Conservation (phyloP, 495 filamentous ascomycete genomes). For the Rhypophila decipiens region DNA sequence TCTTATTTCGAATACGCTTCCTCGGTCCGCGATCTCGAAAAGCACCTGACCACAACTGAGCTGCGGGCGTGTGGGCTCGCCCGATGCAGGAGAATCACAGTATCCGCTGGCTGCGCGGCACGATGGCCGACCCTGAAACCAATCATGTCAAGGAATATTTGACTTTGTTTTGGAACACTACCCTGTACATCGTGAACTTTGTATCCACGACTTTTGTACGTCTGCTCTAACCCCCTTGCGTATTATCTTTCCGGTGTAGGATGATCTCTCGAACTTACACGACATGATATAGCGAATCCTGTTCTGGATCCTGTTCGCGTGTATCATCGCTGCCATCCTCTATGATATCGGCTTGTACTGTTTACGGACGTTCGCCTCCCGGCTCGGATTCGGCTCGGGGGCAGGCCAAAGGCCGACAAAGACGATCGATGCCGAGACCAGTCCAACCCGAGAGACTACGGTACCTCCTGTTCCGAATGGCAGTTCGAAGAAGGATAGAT, state of each 20-base stretch:
- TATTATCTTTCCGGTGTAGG: too few species aligned
- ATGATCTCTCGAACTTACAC: too few species aligned
- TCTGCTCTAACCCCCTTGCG: not conserved
- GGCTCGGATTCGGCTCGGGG: not conserved
- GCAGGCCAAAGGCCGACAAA: not conserved
- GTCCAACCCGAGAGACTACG: not conserved
- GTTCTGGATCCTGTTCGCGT: not conserved
- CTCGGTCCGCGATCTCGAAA: too few species aligned
- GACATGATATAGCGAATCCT: too few species aligned
- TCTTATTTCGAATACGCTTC: too few species aligned
- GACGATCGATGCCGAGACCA: not conserved
- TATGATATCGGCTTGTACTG: not conserved
- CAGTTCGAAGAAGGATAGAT: not conserved
- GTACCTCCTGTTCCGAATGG: too few species aligned
- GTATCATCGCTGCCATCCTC: not conserved
- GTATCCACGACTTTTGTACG: not conserved
- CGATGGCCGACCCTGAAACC: not conserved
- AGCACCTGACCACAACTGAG: too few species aligned
- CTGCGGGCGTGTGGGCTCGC: not conserved
- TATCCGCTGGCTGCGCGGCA: not conserved
- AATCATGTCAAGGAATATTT: too few species aligned
- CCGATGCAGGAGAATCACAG: not conserved
- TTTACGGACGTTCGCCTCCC: not conserved
- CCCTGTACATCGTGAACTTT: not conserved
- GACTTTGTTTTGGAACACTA: too few species aligned